phyloP scores from a whole-genome alignment of 2,329 filamentous ascomycete species.

The Bipolaris sorokiniana region DNA sequence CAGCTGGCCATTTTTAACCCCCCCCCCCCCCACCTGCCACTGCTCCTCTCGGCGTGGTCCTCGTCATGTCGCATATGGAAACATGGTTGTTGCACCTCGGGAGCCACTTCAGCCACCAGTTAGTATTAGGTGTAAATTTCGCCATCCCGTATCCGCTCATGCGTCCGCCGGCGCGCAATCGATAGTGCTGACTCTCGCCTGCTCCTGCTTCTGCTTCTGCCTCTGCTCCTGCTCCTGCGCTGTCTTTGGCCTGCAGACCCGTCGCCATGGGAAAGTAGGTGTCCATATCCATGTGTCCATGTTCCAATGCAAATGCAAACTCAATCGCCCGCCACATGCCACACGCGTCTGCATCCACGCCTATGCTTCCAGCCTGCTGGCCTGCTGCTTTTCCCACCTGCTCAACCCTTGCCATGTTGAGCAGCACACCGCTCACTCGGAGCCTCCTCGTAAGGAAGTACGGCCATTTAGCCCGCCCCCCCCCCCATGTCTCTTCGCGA shows the following conservation, averaged over 20 bases:
- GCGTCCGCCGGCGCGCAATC: conserved; percentile 27
- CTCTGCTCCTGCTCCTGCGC: no score
- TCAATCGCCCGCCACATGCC: neutral
- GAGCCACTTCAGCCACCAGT: conserved; percentile 6
- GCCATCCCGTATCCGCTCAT: conserved; percentile 14
- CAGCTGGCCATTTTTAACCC: conserved; percentile 6
- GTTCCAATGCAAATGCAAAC: neutral
- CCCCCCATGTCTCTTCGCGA: neutral
- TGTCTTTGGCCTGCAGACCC: no score
- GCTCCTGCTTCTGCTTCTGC: neutral
- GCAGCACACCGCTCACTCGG: neutral
- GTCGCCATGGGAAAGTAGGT: no score
- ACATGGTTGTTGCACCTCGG: conserved; percentile 13
- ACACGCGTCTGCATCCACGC: no score
- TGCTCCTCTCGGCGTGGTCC: conserved; percentile 16
- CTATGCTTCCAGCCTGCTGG: neutral
- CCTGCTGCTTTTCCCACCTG: neutral
- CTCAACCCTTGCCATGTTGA: neutral
- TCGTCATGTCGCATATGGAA: conserved; percentile 16
- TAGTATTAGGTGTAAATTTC: neutral
- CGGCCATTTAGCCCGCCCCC: conserved; percentile 4
- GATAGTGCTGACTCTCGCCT: conserved; percentile 22
- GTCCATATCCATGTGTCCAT: neutral
- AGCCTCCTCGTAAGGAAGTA: neutral
- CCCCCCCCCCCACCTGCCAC: conserved; percentile 16